Percentiles rank a stretch among this genome's conserved stretches.
Evolutionary conservation across 202 grass and related monocot genomes (phyloP).

Genomic region (Miscanthus sacchariflorus): DNA sequence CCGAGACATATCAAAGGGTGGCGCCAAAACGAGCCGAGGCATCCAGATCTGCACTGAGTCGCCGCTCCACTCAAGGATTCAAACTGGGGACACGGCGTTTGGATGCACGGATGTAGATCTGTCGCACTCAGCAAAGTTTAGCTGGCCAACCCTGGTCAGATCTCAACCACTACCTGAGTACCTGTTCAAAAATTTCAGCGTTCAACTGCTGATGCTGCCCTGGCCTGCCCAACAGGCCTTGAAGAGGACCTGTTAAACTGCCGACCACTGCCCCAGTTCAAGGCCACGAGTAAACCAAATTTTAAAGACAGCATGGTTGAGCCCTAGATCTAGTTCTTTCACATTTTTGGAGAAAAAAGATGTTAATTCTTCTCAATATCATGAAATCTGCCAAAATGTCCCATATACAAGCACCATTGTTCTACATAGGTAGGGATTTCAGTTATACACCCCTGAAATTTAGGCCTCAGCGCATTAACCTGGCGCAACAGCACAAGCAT

Average conservation of each 20-base stretch:
- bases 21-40: conserved; percentile 22
- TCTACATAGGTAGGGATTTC: neutral
- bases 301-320: too few species aligned
- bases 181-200: conserved; percentile 11
- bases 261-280: neutral
- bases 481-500: conserved; percentile 13
- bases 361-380: neutral
- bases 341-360: too few species aligned
- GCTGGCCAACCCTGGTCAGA: conserved; percentile 29
- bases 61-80: neutral
- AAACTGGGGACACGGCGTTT: conserved; percentile 9
- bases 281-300: neutral
- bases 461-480: neutral
- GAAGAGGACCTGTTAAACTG: neutral
- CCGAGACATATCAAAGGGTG: neutral
- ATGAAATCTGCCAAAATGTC: neutral
- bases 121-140: conserved; percentile 38
- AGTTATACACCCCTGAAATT: conserved; percentile 11
- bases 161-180: neutral
- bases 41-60: conserved; percentile 41
- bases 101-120: conserved; percentile 21
- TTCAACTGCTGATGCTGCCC: neutral
- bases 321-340: too few species aligned
- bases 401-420: neutral
- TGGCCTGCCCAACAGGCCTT: neutral